Evolutionary conservation across 805 yeast species (phyloP).

Genomic region (Myxozyma mucilagina): DNA sequence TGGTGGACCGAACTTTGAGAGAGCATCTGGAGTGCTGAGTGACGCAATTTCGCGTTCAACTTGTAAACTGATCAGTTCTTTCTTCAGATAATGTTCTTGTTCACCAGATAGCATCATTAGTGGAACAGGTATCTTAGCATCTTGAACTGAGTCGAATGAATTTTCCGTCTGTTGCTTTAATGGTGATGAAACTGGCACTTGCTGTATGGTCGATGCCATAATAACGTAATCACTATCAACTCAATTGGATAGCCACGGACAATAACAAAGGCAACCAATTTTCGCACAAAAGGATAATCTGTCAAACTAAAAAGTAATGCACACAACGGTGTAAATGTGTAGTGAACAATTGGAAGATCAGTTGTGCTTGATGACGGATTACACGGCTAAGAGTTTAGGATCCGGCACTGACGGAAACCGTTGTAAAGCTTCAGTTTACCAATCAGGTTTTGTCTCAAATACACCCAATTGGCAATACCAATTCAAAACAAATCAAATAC

Average conservation of each 20-base stretch:
- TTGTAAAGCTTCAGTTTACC: not conserved
- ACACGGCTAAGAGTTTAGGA: not conserved
- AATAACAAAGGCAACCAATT: too few relatives aligned
- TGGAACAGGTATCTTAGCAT: not conserved
- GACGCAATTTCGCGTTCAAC: conserved; percentile 61
- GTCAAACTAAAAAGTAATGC: not conserved
- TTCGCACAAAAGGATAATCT: not conserved
- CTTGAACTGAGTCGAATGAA: not conserved
- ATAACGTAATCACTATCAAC: not conserved
- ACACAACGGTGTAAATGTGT: too few relatives aligned
- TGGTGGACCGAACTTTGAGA: conserved; percentile 76
- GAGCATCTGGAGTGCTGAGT: conserved; percentile 60
- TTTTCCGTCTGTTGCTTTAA: not conserved
- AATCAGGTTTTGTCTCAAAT: not conserved
- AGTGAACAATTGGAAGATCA: too few relatives aligned
- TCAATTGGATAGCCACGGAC: too few relatives aligned
- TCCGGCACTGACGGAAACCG: not conserved
- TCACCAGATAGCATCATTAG: conserved; percentile 48
- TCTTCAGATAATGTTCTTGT: conserved; percentile 85
- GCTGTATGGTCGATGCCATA: not conserved
- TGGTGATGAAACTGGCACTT: not conserved
- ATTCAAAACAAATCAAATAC: too few relatives aligned
- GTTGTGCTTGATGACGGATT: too few relatives aligned
- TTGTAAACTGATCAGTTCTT: conserved; percentile 68
- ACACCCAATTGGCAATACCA: too few relatives aligned